A percentile compares a stretch with the other conserved stretches of the same genome.
These are phyloP conservation scores for Phytophthora litchii DNA, from an alignment of 352 stramenopile species.

Conservation along the genomic window DNA sequence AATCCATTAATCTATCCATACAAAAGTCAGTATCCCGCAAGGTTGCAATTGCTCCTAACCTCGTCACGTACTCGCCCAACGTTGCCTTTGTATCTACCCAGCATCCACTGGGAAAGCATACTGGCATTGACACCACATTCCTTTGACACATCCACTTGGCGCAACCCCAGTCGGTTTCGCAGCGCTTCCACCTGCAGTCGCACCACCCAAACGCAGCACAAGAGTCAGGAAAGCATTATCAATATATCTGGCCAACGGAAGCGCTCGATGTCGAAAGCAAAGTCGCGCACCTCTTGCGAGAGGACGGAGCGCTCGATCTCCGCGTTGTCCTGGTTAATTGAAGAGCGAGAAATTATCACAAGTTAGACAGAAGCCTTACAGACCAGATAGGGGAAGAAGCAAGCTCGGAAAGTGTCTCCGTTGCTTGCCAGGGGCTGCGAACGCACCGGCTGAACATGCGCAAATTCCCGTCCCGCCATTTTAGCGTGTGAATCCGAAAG, in stretches of 20 bases:
- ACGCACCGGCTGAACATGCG: constrained; percentile 77
- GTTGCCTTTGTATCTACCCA: constrained; percentile 86
- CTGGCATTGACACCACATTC: constrained; percentile 86
- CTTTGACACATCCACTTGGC: constrained; percentile 86
- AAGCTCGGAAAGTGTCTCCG: background rate
- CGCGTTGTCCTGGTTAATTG: constrained; percentile 69
- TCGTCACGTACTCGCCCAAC: constrained; percentile 60
- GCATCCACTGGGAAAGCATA: constrained; percentile 90
- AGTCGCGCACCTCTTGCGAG: constrained; percentile 60
- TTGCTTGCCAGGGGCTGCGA: constrained; percentile 1
- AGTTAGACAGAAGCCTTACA: constrained; percentile 8
- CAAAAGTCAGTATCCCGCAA: constrained; percentile 9
- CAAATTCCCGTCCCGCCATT: constrained; percentile 74
- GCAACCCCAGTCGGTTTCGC: constrained; percentile 71
- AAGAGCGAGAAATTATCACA: constrained; percentile 7
- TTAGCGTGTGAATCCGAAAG: constrained; percentile 5
- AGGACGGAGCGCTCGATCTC: constrained; percentile 85
- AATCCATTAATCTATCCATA: constrained; percentile 74
- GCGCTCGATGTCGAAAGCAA: background rate
- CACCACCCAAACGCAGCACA: background rate
- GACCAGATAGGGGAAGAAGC: constrained; percentile 13
- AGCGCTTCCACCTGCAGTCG: constrained; percentile 67
- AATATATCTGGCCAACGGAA: background rate
- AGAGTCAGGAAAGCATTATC: constrained; percentile 4
- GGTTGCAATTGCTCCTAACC: background rate